Evolutionary conservation across 1,284 basidiomycete genomes (phyloP), one percentile per base, ranked within the genome.

Genomic region (Fistulina hepatica): DNA sequence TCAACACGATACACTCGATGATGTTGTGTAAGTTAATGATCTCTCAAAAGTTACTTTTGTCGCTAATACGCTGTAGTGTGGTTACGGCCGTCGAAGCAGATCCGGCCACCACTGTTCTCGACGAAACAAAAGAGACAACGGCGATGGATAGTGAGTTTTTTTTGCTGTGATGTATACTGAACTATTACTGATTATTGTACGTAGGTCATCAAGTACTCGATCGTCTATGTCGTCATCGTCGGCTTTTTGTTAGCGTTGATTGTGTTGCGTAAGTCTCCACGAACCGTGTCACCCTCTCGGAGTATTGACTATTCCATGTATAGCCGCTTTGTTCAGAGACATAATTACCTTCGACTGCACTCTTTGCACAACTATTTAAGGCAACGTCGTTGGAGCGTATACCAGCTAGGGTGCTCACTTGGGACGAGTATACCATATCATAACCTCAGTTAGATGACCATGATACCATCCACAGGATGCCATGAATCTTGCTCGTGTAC

Each of bases 61-160:
- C 21, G 32, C 46, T 57, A n/a, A 52, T 42, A 28, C 4, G 13
- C 24, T 38, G 19, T 35, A 86, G 85, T 90, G 64, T 90, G 86
- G 86, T 65, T 90, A 40, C 81, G 84, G 36, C 84, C 85, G 5
- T 86, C 88, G 30, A 92, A 91, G 63, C 91, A 94, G 63, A 95
- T 95, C 49, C 83, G 91, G 36, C 76, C 92, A 11, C 94, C 94
- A 16, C 73, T 98, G 46, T 99, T 94, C 70, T 92, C 89, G 12
- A 88, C 82, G 37, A 90, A 91, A 61, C 89, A 92, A 62, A 89
- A 90, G 65, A 73, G 83, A 49, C 85, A 90, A 57, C 73, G 91
- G 47, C 67, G 91, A 50, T 90, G 86, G 80, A 93, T 93, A 57
- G 89, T 90, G 50, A 49, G 76, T 66, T 23, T 21, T 10, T 24